Base-by-base conservation (phyloP, 1,284 basidiomycete species). In the Austroboletus niveus region DNA sequence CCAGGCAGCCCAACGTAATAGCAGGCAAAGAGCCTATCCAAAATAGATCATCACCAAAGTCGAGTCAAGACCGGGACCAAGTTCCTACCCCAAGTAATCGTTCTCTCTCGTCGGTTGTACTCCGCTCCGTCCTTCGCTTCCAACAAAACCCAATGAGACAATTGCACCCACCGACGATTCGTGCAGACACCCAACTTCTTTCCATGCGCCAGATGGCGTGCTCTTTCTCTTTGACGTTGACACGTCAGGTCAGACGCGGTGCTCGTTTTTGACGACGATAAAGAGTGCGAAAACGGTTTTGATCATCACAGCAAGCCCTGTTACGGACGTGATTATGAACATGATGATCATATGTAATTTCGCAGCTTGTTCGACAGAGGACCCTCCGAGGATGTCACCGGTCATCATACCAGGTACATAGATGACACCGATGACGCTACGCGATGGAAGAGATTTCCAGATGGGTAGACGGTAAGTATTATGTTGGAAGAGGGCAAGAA, bases 341-440 rank as follows among this genome's bases (percentile, higher is more conserved):
- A 92, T 90, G 71, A 93, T 91, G 53, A 93, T 84, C 85, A 92
- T 92, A 63, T 94, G 92, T 12, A 94, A 71, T 47, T 84, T 82
- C 1, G 89, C 89, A 0, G 92, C 92, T 69, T 92, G 89, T 44
- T 90, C 79, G 45, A 94, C 89, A 30, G 84, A 85, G 32, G 88
- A 82, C 0, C 91, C 92, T 20, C 89, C 92, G 15, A 93, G 82
- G 56, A 94, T 88, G 1, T 90, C 89, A 59, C 92, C 91, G 0
- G 89, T 92, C 89, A 94, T 92, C 88, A 92, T 92, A 4, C 69
- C 77, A 1, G 85, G 85, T 48, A 85, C 86, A 14, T 81, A 70
- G 52, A 93, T 92, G 48, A 92, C 84, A 6, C 91, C 89, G n/a
- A 90, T 78, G 44, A 92, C 87, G 64, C 89, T 90, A 61, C 8